Evolutionary conservation across 345 rosid genomes (phyloP).

Genomic region (Salix koriyanagi): DNA sequence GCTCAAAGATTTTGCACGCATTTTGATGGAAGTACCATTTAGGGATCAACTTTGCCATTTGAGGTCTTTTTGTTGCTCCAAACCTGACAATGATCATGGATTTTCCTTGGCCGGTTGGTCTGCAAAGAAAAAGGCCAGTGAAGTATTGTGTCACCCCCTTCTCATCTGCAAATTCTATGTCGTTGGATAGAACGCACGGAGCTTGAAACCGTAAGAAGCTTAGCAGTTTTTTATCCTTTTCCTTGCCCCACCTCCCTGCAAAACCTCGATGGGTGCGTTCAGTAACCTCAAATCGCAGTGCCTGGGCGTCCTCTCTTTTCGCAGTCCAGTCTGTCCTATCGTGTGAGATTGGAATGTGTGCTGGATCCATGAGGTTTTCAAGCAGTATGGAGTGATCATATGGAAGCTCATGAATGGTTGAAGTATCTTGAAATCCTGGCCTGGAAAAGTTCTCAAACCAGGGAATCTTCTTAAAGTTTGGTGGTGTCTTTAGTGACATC

Average conservation of each 20-base stretch:
- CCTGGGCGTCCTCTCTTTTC: slow-evolving; percentile 82
- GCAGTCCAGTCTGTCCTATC: slow-evolving; percentile 86
- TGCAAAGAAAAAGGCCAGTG: slow-evolving; percentile 73
- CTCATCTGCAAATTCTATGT: slow-evolving; percentile 52
- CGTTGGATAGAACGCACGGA: slow-evolving; percentile 76
- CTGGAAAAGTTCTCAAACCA: slow-evolving; percentile 85
- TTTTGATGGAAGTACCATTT: slow-evolving; percentile 86
- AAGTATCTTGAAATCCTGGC: slow-evolving; percentile 68
- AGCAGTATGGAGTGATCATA: slow-evolving; percentile 93
- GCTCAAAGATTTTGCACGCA: slow-evolving; percentile 81
- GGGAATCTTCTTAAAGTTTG: slow-evolving; percentile 59
- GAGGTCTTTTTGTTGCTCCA: slow-evolving; percentile 62
- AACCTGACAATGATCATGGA: slow-evolving; percentile 91
- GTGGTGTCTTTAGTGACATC: slow-evolving; percentile 75
- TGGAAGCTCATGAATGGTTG: slow-evolving; percentile 84
- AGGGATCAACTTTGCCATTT: slow-evolving; percentile 50
- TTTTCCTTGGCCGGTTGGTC: slow-evolving; percentile 96
- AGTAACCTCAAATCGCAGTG: slow-evolving; percentile 63
- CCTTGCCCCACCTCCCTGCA: slow-evolving; percentile 88
- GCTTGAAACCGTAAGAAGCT: slow-evolving; percentile 71
- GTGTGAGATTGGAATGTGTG: slow-evolving; percentile 90
- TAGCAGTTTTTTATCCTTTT: slow-evolving; percentile 42
- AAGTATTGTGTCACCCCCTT: slow-evolving; percentile 72
- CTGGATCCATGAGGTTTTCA: slow-evolving; percentile 97
- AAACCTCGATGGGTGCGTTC: slow-evolving; percentile 73